Conservation (phyloP, 805 yeast species). For the Suhomyces sp. region DNA sequence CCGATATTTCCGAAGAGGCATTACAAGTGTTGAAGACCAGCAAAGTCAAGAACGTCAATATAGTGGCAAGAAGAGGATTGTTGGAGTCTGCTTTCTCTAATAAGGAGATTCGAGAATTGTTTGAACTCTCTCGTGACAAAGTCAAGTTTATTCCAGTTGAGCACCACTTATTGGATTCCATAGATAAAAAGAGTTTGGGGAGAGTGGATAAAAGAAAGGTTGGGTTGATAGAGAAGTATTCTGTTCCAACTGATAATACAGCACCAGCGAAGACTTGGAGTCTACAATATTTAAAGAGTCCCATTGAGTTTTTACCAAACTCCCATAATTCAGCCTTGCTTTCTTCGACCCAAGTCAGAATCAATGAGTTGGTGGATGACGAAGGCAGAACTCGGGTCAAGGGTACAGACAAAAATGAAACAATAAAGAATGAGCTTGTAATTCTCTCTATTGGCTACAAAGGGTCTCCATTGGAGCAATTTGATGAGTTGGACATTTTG, state of each 20-base stretch:
- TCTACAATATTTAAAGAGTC: conserved; percentile 67
- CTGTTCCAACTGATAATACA: conserved; percentile 1
- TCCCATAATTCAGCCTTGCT: conserved; percentile 36
- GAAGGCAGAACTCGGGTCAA: conserved; percentile 31
- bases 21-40: conserved; percentile 49
- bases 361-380: conserved; percentile 44
- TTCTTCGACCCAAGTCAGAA: conserved; percentile 46
- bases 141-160: conserved; percentile 43
- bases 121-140: conserved; percentile 50
- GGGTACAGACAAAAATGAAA: conserved; percentile 32
- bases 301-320: conserved; percentile 48
- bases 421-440: conserved; percentile 56
- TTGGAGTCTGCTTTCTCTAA: conserved; percentile 86
- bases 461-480: conserved; percentile 61
- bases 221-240: conserved; percentile 56
- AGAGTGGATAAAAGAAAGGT: conserved; percentile 65
- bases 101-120: conserved; percentile 83
- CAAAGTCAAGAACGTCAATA: conserved; percentile 58
- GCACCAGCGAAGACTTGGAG: conserved; percentile 47
- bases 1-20: conserved; percentile 73
- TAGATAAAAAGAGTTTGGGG: conserved; percentile 34
- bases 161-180: conserved; percentile 25
- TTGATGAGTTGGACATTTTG: conserved; percentile 37
- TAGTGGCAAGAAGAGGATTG: conserved; percentile 85
- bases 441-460: conserved; percentile 83